Evolutionary conservation across 805 yeast genomes (phyloP), one percentile per base, ranked within the genome.

Genomic region (Pichia deserticola): DNA sequence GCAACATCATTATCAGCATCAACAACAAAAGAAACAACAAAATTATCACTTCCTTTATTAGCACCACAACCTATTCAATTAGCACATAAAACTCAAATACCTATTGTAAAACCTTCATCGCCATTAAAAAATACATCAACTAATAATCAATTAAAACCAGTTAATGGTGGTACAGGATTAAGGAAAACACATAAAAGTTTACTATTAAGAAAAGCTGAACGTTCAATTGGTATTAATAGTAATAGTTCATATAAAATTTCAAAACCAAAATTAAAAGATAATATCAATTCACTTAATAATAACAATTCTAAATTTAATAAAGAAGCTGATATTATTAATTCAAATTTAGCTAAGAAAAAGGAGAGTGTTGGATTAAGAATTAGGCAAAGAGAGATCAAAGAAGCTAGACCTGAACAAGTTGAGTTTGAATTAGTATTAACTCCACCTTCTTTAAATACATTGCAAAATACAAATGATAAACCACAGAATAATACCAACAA

Each of bases 151-250:
- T 34, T 28, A 11, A 40, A 11, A 36, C 32, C 38, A 39, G 29
- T 41, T 42, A 47, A 48, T 49, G 52, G 47, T 36, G 48, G 50
- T 29, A 47, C 41, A 8, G 46, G 44, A n/a, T 6, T 32, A 6
- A 34, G 37, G 40, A 58, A 55, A 44, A 37, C 50, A 11, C 54
- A 55, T 28, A 59, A 58, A 36, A 56, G 62, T 9, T 55, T 56
- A 42, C 53, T 60, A 3, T 25, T 55, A 11, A 36, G 59, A 25
- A 58, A 60, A 6, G 60, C 61, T 6, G 58, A 55, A 45, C 53
- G 58, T 36, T 59, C 55, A 5, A 49, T 52, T 10, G 53, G 52
- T 12, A 50, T 50, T 5, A 45, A 37, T 44, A 35, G 38, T 13
- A 40, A 28, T 30, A 30, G 9, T 7, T 6, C 32, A 45, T 4